These are phyloP conservation scores for Ceratobasidium sp. DNA, from an alignment of 1,284 basidiomycete species.

Conservation along the genomic window DNA sequence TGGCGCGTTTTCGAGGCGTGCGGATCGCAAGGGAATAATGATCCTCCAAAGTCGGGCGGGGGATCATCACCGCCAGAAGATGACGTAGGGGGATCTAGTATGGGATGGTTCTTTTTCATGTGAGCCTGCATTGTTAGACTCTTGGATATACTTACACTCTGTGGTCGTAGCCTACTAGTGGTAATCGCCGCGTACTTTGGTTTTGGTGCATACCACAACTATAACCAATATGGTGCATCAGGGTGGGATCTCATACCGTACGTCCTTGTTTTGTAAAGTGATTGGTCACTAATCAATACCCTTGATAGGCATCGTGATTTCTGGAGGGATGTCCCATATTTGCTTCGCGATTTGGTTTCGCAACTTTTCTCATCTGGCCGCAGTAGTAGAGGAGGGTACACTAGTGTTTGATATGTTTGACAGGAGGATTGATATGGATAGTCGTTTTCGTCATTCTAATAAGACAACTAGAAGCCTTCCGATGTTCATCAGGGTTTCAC, in stretches of 20 bases:
- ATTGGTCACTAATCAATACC: conserved; percentile 35
- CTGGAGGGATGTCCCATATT: conserved; percentile 85
- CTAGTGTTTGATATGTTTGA: conserved; percentile 40
- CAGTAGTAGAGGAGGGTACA: conserved; percentile 43
- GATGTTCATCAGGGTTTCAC: too few relatives aligned
- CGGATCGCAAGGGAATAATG: conserved; percentile 53
- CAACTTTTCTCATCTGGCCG: conserved; percentile 70
- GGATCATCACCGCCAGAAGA: conserved; percentile 45
- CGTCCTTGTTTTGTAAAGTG: conserved; percentile 46
- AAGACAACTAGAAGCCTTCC: background rate
- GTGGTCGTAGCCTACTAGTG: conserved; percentile 62
- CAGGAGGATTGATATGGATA: background rate
- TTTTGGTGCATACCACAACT: conserved; percentile 83
- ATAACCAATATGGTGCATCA: conserved; percentile 79
- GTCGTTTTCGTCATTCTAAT: background rate
- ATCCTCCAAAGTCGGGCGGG: conserved; percentile 51
- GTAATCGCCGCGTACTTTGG: conserved; percentile 72
- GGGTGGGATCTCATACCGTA: conserved; percentile 82
- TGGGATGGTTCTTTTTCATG: conserved; percentile 85
- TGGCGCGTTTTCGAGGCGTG: conserved; percentile 53
- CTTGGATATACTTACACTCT: too few relatives aligned
- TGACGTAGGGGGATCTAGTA: conserved; percentile 67
- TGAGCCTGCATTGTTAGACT: too few relatives aligned
- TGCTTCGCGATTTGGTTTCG: conserved; percentile 75
- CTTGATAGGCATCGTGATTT: conserved; percentile 77